Evolutionary conservation across 2,329 filamentous ascomycete species (phyloP), one percentile per base, ranked within the genome.

Genomic region (Intubia oerlemansii): DNA sequence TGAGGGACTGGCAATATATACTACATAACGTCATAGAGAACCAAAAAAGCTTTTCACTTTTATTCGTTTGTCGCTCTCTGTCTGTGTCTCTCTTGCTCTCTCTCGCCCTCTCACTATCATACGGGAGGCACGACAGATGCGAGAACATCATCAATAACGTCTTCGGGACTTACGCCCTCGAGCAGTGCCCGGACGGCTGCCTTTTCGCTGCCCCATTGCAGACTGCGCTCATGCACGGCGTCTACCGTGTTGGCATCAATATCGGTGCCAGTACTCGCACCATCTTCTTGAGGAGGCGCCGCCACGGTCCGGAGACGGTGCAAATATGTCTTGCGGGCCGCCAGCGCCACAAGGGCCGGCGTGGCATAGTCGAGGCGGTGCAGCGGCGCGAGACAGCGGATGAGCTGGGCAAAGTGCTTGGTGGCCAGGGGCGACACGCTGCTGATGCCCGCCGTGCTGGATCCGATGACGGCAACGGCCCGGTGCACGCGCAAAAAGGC

Each of bases 201-300:
- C 0, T 75, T 39, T 30, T 76, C 70, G 47, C 85, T 93, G 1
- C 88, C 88, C 70, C 90, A 98, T 47, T 92, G 80, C 56, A 92
- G 63, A 46, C 82, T 93, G 27, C 82, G 62, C 52, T 95, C 88
- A 32, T 70, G 66, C 35, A 68, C n/a, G 6, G 16, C 11, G 7
- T 12, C n/a, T n/a, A n/a, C n/a, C n/a, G n/a, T n/a, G n/a, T n/a
- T n/a, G n/a, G n/a, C n/a, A n/a, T n/a, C n/a, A n/a, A n/a, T n/a
- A n/a, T n/a, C n/a, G n/a, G n/a, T n/a, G n/a, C n/a, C n/a, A n/a
- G n/a, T n/a, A n/a, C n/a, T n/a, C n/a, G n/a, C n/a, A n/a, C n/a
- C n/a, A n/a, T n/a, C n/a, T n/a, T n/a, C 19, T 8, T 21, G 19
- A n/a, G 19, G 23, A 5, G 16, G 62, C 1, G 79, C 62, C 2